Conservation (phyloP, 116 monocot genomes). For the Cymodocea nodosa region DNA sequence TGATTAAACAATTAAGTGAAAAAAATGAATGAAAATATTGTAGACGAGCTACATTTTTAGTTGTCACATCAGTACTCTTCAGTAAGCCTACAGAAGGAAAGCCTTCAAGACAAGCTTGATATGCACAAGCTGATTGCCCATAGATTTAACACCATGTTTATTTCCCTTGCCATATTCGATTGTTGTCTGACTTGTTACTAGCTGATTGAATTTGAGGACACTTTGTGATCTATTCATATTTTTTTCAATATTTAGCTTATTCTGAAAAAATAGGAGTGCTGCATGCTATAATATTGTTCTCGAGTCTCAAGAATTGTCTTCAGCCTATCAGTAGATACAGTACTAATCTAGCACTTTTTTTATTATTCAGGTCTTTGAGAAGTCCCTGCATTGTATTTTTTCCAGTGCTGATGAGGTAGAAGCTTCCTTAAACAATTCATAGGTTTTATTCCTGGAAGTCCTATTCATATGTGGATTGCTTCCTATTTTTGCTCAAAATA, state of each 20-base stretch:
- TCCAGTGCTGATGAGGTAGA: slow-evolving; percentile 62
- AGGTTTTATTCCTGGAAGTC: background rate
- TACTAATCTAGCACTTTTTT: background rate
- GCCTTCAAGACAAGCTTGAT: too few relatives aligned
- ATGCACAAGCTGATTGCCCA: too few relatives aligned
- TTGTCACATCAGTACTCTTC: too few relatives aligned
- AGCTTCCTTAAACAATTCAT: background rate
- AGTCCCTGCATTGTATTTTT: slow-evolving; percentile 52
- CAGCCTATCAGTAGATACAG: background rate
- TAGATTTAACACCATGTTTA: too few relatives aligned
- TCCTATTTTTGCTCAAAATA: background rate
- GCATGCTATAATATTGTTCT: background rate
- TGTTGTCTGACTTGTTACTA: too few relatives aligned
- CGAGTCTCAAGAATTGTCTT: background rate
- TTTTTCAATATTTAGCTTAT: background rate
- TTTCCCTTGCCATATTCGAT: too few relatives aligned
- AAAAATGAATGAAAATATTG: too few relatives aligned
- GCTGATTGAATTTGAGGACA: too few relatives aligned
- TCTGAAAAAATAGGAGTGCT: background rate
- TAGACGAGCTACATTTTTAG: too few relatives aligned
- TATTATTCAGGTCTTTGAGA: slow-evolving; percentile 77
- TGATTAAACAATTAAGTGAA: too few relatives aligned
- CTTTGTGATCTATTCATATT: background rate
- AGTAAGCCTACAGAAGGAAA: too few relatives aligned
- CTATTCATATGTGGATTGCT: background rate